These are phyloP conservation scores for Mortierella sp. DNA, from an alignment of 371 early-diverging fungal genomes.

Conservation along the genomic window DNA sequence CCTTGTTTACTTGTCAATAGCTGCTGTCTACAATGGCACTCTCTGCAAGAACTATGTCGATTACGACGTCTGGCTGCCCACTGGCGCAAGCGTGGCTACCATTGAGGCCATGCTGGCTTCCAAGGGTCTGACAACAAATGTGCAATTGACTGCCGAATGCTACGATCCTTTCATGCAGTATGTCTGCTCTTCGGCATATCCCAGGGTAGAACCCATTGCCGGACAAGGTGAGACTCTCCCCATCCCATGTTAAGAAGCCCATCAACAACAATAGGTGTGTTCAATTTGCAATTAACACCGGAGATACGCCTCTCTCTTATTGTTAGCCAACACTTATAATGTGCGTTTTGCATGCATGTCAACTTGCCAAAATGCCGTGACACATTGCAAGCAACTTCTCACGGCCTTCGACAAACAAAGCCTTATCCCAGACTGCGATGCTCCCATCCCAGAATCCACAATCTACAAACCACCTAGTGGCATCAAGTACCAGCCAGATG, in stretches of 20 bases:
- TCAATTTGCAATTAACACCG: neutral
- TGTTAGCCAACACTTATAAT: conserved; percentile 21
- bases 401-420: conserved; percentile 13
- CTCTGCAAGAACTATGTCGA: conserved; percentile 40
- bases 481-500: conserved; percentile 54
- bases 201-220: conserved; percentile 8
- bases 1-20: conserved; percentile 11
- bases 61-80: conserved; percentile 45
- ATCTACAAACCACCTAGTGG: conserved; percentile 36
- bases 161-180: conserved; percentile 24
- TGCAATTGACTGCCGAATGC: conserved; percentile 16
- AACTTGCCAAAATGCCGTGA: conserved; percentile 55
- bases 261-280: neutral
- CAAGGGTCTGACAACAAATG: neutral
- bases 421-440: conserved; percentile 61
- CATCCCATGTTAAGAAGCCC: too few relatives aligned
- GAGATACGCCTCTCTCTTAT: neutral
- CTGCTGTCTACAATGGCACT: conserved; percentile 23
- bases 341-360: conserved; percentile 59
- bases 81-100: conserved; percentile 12
- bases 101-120: conserved; percentile 12
- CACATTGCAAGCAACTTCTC: conserved; percentile 48
- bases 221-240: neutral
- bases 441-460: conserved; percentile 22
- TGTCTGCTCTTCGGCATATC: conserved; percentile 36